Evolutionary conservation across 306 rosid species (phyloP).

Genomic region (Cucurbita pepo): DNA sequence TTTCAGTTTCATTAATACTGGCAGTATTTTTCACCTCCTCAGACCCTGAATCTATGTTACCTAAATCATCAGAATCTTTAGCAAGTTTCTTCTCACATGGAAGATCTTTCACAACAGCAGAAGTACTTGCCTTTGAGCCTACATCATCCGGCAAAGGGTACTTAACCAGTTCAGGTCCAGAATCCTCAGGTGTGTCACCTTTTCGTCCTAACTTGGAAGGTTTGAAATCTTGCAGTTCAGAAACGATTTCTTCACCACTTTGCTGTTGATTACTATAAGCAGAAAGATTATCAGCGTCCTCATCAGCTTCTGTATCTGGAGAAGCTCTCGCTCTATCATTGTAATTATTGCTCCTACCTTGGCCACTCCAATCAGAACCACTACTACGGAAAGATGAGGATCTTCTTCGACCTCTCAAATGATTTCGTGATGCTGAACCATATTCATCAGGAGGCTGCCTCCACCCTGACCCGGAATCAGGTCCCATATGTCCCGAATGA

Average conservation of each 20-base stretch:
- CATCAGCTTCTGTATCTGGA: slow-evolving; percentile 26
- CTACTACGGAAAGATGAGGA: slow-evolving; percentile 22
- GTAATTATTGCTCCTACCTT: slow-evolving; percentile 53
- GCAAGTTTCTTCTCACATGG: slow-evolving; percentile 9
- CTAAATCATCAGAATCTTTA: slow-evolving; percentile 19
- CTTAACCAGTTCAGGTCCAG: slow-evolving; percentile 20
- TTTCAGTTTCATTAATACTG: slow-evolving; percentile 26
- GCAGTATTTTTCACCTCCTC: slow-evolving; percentile 25
- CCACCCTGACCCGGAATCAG: slow-evolving; percentile 28
- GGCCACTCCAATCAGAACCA: slow-evolving; percentile 49
- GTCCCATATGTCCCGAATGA: slow-evolving; percentile 33
- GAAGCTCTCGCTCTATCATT: slow-evolving; percentile 35
- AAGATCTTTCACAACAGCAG: slow-evolving; percentile 23
- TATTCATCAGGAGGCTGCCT: slow-evolving; percentile 51
- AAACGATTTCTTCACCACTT: slow-evolving; percentile 10
- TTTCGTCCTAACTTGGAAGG: slow-evolving; percentile 17
- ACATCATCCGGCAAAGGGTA: slow-evolving; percentile 23
- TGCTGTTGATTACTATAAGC: slow-evolving; percentile 27
- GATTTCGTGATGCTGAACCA: slow-evolving; percentile 7
- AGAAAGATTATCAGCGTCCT: slow-evolving; percentile 18
- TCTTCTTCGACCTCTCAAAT: slow-evolving; percentile 43
- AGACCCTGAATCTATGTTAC: slow-evolving; percentile 15
- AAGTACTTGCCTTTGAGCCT: slow-evolving; percentile 23
- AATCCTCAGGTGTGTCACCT: slow-evolving; percentile 27
- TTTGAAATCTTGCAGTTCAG: slow-evolving; percentile 16